phyloP scores from a whole-genome alignment of 1,139 yeast species.

The Hyphopichia fennica region DNA sequence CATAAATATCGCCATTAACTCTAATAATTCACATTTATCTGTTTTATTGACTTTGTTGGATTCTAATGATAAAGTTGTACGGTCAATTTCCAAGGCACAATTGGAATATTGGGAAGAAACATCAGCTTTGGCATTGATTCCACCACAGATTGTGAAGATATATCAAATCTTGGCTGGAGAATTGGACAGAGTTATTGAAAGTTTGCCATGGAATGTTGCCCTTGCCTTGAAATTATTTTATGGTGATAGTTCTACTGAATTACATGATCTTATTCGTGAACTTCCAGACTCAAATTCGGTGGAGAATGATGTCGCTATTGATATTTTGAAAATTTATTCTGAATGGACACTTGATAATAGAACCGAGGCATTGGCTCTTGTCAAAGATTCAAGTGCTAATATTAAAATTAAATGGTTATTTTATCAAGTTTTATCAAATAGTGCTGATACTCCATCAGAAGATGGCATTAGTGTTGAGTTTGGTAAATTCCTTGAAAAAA shows the following conservation, averaged over 20 bases:
- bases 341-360: constrained; percentile 6
- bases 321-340: constrained; percentile 23
- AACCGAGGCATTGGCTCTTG: constrained; percentile 7
- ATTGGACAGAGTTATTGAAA: constrained; percentile 36
- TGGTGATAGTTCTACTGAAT: constrained; percentile 47
- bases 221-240: constrained; percentile 63
- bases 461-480: constrained; percentile 51
- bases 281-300: constrained; percentile 8
- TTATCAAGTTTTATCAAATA: constrained; percentile 37
- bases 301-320: constrained; percentile 16
- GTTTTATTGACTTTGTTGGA: constrained; percentile 70
- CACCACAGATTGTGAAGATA: constrained; percentile 53
- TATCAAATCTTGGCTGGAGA: constrained; percentile 69
- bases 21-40: constrained; percentile 68
- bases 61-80: constrained; percentile 60
- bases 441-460: constrained; percentile 10
- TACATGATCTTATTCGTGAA: constrained; percentile 38
- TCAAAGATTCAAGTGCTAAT: constrained; percentile 19
- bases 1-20: constrained; percentile 53
- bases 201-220: constrained; percentile 66
- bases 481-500: constrained; percentile 51
- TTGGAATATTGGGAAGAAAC: constrained; percentile 61
- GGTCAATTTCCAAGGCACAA: constrained; percentile 58
- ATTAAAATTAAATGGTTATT: constrained; percentile 56
- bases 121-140: constrained; percentile 45